A percentile compares a stretch with the other conserved stretches of the same genome.
Conservation (phyloP, 192 early-diverging fungal species). For the Coemansia furcata region DNA sequence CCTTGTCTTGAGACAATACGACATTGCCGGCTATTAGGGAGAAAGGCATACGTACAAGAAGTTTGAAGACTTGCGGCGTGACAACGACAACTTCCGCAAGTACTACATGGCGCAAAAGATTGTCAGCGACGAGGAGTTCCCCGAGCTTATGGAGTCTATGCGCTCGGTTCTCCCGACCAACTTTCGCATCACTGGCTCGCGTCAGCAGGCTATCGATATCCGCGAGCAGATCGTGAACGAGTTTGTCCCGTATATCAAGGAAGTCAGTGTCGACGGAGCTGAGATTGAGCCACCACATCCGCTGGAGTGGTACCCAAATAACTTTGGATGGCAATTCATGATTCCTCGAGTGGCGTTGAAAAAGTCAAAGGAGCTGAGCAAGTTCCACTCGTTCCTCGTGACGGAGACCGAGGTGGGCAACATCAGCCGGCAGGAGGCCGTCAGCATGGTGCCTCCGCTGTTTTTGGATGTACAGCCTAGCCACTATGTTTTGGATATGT, state of each 20-base stretch:
- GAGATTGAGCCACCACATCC: slow-evolving; percentile 72
- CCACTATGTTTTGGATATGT: slow-evolving; percentile 91
- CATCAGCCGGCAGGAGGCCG: slow-evolving; percentile 93
- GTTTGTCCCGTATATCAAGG: slow-evolving; percentile 59
- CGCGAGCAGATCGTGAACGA: slow-evolving; percentile 55
- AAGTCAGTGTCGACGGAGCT: slow-evolving; percentile 67
- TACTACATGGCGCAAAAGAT: slow-evolving; percentile 55
- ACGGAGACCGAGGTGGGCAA: slow-evolving; percentile 98
- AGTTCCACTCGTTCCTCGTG: slow-evolving; percentile 93
- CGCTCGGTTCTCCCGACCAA: slow-evolving; percentile 78
- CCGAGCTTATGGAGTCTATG: slow-evolving; percentile 67
- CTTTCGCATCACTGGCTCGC: slow-evolving; percentile 92
- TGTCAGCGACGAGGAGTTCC: slow-evolving; percentile 82
- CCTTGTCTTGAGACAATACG: not conserved
- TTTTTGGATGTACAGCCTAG: slow-evolving; percentile 85
- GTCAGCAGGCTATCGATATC: slow-evolving; percentile 53
- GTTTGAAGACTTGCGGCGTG: slow-evolving; percentile 48
- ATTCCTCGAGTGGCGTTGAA: slow-evolving; percentile 73
- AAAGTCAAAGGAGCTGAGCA: slow-evolving; percentile 69
- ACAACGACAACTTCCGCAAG: slow-evolving; percentile 51
- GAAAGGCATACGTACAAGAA: slow-evolving; percentile 42
- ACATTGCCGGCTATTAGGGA: slow-evolving; percentile 16
- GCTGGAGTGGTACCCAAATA: slow-evolving; percentile 86
- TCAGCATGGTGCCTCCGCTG: slow-evolving; percentile 97
- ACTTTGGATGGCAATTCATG: slow-evolving; percentile 85